These are phyloP conservation scores for Lophiotrema nucula DNA, from an alignment of 495 filamentous ascomycete species.

Conservation along the genomic window DNA sequence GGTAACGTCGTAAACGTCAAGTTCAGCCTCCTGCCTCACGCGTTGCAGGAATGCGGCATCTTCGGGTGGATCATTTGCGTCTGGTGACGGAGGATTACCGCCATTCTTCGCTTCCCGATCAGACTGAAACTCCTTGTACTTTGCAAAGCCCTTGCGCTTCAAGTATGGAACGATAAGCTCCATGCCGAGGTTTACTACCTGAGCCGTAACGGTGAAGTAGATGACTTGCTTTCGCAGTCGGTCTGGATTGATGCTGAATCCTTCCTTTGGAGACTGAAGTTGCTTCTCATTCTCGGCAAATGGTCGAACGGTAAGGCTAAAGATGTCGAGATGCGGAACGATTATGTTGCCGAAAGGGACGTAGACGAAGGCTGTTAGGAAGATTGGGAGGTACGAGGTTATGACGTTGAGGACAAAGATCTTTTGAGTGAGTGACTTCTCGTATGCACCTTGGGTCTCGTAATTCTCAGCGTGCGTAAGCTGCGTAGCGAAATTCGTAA, in stretches of 20 bases:
- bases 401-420: constrained; percentile 97
- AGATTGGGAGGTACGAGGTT: constrained; percentile 88
- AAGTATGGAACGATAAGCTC: constrained; percentile 84
- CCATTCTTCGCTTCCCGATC: constrained; percentile 53
- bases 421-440: constrained; percentile 80
- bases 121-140: constrained; percentile 69
- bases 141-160: constrained; percentile 69
- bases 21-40: constrained; percentile 82
- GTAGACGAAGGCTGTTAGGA: constrained; percentile 94
- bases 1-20: constrained; percentile 82
- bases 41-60: constrained; percentile 75
- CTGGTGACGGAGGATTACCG: constrained; percentile 37
- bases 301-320: constrained; percentile 70
- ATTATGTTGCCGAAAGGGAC: constrained; percentile 87
- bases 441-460: constrained; percentile 76
- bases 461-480: constrained; percentile 92
- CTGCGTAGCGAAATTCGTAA: constrained; percentile 72
- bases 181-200: constrained; percentile 81
- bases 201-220: constrained; percentile 95
- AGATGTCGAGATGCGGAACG: constrained; percentile 86
- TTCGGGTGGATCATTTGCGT: constrained; percentile 61
- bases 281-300: constrained; percentile 73
- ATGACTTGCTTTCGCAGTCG: constrained; percentile 89
- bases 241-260: constrained; percentile 79
- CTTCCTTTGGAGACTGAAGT: constrained; percentile 52